phyloP scores from a whole-genome alignment of 192 early-diverging fungal genomes.

The Gamsiella multidivaricata region DNA sequence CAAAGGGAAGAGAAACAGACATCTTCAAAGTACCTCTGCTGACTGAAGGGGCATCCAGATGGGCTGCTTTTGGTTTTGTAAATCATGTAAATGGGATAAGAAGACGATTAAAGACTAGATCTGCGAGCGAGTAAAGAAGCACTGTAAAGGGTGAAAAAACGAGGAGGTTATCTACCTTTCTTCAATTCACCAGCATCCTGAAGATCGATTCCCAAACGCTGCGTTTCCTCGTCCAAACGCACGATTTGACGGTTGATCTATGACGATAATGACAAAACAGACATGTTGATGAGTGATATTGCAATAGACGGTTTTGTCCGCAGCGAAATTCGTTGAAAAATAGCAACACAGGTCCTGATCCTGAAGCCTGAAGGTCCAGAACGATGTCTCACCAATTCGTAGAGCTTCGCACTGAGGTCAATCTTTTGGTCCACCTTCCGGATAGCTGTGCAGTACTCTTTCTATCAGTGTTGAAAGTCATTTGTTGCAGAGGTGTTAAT shows the following conservation, averaged over 20 bases:
- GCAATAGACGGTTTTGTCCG: no score
- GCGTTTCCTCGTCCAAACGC: constrained; percentile 44
- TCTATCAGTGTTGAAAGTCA: constrained; percentile 26
- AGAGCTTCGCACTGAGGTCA: constrained; percentile 58
- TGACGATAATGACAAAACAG: background rate
- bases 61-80: background rate
- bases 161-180: constrained; percentile 25
- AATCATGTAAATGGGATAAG: background rate
- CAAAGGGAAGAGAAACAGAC: background rate
- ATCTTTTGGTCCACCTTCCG: constrained; percentile 67
- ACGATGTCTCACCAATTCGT: constrained; percentile 62
- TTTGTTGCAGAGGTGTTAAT: background rate
- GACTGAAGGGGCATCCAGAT: constrained; percentile 29
- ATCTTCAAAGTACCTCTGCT: constrained; percentile 38
- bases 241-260: constrained; percentile 53
- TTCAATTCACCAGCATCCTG: constrained; percentile 44
- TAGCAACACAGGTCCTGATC: no score
- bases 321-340: no score
- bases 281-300: no score
- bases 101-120: constrained; percentile 3
- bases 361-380: no score
- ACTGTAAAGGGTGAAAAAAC: background rate
- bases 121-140: background rate
- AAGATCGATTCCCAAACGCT: constrained; percentile 44
- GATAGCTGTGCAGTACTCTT: constrained; percentile 59